Percentiles rank a stretch among this genome's conserved stretches.
Conservation (phyloP, 768 basidiomycete genomes). For the Boletus patriciae region DNA sequence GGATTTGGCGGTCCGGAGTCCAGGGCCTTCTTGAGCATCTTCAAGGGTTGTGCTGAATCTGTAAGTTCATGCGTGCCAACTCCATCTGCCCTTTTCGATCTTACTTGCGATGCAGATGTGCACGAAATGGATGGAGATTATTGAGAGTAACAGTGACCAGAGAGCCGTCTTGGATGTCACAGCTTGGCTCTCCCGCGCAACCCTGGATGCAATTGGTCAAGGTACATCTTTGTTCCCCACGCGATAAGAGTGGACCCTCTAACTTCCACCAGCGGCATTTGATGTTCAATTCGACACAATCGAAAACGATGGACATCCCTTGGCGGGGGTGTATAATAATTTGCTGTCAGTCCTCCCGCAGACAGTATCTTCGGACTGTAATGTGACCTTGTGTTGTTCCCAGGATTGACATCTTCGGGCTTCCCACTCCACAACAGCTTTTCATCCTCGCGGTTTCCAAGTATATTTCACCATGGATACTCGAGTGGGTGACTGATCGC, state of each 20-base stretch:
- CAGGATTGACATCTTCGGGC: slow-evolving; percentile 14
- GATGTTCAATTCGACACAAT: slow-evolving; percentile 43
- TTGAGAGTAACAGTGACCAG: slow-evolving; percentile 1
- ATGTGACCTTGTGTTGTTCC: slow-evolving; percentile 18
- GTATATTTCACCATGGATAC: slow-evolving; percentile 13
- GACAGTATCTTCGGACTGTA: slow-evolving; percentile 1
- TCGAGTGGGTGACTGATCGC: slow-evolving; percentile 36
- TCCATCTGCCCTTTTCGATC: background rate
- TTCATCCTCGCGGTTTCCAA: slow-evolving; percentile 9
- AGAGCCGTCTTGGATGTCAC: slow-evolving; percentile 22
- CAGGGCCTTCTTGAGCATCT: slow-evolving; percentile 50
- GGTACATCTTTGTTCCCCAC: slow-evolving; percentile 28
- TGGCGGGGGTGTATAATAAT: slow-evolving; percentile 7
- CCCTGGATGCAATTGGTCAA: slow-evolving; percentile 51
- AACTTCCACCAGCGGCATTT: slow-evolving; percentile 40
- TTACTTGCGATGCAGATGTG: slow-evolving; percentile 15
- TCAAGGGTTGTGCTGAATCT: slow-evolving; percentile 37
- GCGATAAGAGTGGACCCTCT: background rate
- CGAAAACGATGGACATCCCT: slow-evolving; percentile 6
- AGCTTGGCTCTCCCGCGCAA: slow-evolving; percentile 40
- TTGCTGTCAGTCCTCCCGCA: slow-evolving; percentile 4
- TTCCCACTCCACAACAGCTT: slow-evolving; percentile 10
- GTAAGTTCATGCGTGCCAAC: slow-evolving; percentile 4
- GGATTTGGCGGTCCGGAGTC: slow-evolving; percentile 53
- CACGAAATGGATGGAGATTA: slow-evolving; percentile 22